Percentiles rank a stretch among this genome's conserved stretches.
These are phyloP conservation scores for Alternaria sp. DNA, from an alignment of 2,329 filamentous ascomycete genomes.

Conservation along the genomic window DNA sequence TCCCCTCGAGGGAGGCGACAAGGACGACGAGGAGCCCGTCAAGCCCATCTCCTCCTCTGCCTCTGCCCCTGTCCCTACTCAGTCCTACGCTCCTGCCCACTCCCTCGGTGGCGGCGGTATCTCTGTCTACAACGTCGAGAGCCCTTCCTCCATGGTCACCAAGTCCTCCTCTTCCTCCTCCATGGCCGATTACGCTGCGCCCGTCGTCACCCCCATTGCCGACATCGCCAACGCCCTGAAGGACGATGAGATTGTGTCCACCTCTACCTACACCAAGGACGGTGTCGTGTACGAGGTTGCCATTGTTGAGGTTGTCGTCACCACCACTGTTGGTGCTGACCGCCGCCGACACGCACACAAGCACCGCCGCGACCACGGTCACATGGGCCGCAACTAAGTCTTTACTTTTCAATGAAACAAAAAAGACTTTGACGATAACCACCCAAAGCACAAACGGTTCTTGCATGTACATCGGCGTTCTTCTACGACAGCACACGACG, in stretches of 20 bases:
- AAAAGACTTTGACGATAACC: background rate
- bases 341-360: conserved; percentile 27
- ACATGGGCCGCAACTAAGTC: conserved; percentile 10
- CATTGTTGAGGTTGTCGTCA: conserved; percentile 53
- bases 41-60: conserved; percentile 22
- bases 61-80: conserved; percentile 38
- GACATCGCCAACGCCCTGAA: conserved; percentile 9
- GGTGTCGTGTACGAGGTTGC: conserved; percentile 54
- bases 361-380: conserved; percentile 35
- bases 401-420: background rate
- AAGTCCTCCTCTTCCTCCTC: conserved; percentile 8
- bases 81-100: conserved; percentile 42
- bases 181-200: conserved; percentile 5
- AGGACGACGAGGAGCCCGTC: conserved; percentile 28
- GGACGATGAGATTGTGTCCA: conserved; percentile 40
- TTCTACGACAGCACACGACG: background rate
- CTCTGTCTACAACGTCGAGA: conserved; percentile 37
- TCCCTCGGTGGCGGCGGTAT: conserved; percentile 42
- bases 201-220: conserved; percentile 29
- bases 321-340: conserved; percentile 45
- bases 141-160: conserved; percentile 9
- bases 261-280: conserved; percentile 51
- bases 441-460: background rate
- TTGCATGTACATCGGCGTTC: background rate
- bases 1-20: conserved; percentile 26